Evolutionary conservation across 345 rosid genomes (phyloP), one percentile per base, ranked within the genome.

Genomic region (Moringa oleifera): DNA sequence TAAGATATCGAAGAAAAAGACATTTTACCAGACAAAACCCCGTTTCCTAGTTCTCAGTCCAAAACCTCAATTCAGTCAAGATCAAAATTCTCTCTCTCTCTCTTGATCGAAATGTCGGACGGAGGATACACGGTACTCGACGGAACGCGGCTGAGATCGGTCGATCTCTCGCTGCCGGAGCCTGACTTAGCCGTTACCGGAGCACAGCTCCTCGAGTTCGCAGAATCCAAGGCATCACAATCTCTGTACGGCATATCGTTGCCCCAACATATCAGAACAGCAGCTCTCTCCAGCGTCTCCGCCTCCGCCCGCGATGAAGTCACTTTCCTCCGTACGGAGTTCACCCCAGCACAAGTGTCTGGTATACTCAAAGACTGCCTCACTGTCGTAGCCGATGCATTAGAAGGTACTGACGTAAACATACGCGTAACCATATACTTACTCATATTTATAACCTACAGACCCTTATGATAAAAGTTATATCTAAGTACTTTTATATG

Each of bases 131-230:
- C 70, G 55, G 77, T 89, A 54, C 57, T 89, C 17, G 90, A 91
- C 75, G 98, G 96, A 24, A 23, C 77, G n/a, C 62, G 67, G 20
- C 83, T 91, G 58, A 72, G 90, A 72, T 86, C 82, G 62, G 61
- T 81, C 56, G 72, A 73, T 51, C 59, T 71, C 66, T 71, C 78
- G 20, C 64, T 70, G 1, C 83, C 81, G 37, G 82, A 79, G 33
- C 72, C 73, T 20, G 13, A 37, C 57, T 56, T 53, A 54, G 23
- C 53, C 60, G 18, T 73, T 51, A 89, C 76, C 24, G 95, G 89
- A 53, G 81, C 90, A 66, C 79, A 79, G 67, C 79, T 89, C 65
- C 80, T 91, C 7, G 81, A 85, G 20, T 68, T 85, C 18, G 87
- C 82, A 0, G 86, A 85, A 53, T 73, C 90, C 46, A 73, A 71